Evolutionary conservation across 176 grass and related monocot genomes (phyloP).

Genomic region (Ensete ventricosum): DNA sequence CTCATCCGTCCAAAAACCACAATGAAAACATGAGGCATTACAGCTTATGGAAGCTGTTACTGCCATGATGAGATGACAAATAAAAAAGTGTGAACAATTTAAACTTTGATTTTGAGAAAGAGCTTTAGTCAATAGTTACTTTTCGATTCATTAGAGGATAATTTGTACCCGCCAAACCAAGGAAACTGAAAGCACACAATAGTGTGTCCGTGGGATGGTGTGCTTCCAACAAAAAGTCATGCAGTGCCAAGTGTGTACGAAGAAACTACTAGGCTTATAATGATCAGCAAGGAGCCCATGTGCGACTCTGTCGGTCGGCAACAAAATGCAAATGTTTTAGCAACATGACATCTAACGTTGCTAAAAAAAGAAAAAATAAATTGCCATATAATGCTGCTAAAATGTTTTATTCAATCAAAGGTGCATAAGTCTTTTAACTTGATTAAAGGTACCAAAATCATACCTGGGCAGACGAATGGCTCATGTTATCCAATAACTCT

Average conservation of each 20-base stretch:
- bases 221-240: background rate
- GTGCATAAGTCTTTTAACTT: background rate
- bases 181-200: background rate
- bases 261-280: background rate
- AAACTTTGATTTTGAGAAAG: background rate
- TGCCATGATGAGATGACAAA: background rate
- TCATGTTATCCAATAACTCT: conserved; percentile 86
- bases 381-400: background rate
- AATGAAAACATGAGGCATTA: too few species aligned
- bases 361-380: background rate
- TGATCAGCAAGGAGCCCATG: background rate
- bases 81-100: background rate
- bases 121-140: too few species aligned
- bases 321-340: background rate
- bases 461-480: conserved; percentile 88
- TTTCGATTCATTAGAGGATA: background rate
- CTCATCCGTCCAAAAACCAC: too few species aligned
- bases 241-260: background rate
- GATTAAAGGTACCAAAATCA: conserved; percentile 2
- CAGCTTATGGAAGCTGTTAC: background rate
- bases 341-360: background rate
- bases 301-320: background rate
- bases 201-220: background rate
- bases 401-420: background rate
- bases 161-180: background rate